phyloP scores from a whole-genome alignment of 164 flowering plant genomes.

The Nelumbo lutea region DNA sequence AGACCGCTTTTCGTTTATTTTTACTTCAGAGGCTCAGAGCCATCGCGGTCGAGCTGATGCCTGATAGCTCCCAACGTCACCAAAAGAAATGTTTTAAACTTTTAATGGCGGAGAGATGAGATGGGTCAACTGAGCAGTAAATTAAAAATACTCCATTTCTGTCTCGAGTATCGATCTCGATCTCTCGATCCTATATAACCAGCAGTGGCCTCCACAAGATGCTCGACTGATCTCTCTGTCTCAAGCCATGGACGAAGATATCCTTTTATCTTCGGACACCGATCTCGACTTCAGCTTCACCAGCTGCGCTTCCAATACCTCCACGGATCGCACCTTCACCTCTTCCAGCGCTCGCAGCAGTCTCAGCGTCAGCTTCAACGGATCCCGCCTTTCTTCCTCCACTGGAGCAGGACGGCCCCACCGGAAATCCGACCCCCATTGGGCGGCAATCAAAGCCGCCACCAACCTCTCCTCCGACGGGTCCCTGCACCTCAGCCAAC shows the following conservation, averaged over 20 bases:
- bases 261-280: constrained; percentile 34
- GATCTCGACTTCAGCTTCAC: constrained; percentile 74
- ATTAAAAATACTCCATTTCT: neutral
- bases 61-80: constrained; percentile 10
- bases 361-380: constrained; percentile 66
- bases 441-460: constrained; percentile 48
- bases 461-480: constrained; percentile 41
- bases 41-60: constrained; percentile 7
- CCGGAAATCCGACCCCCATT: constrained; percentile 21
- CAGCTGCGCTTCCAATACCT: constrained; percentile 32
- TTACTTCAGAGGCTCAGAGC: neutral
- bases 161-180: neutral
- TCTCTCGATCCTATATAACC: no score
- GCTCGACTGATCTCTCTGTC: neutral
- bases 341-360: constrained; percentile 60
- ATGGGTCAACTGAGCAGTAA: constrained; percentile 11
- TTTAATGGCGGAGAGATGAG: neutral
- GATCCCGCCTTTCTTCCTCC: constrained; percentile 34
- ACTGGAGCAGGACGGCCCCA: constrained; percentile 31
- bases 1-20: no score
- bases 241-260: constrained; percentile 31
- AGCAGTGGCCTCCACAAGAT: no score
- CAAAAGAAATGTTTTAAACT: neutral
- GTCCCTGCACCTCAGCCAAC: constrained; percentile 59
- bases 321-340: neutral